Percentiles rank a stretch among this genome's conserved stretches.
These are phyloP conservation scores for Saksenaea vasiformis DNA, from an alignment of 371 early-diverging fungal genomes.

Conservation along the genomic window DNA sequence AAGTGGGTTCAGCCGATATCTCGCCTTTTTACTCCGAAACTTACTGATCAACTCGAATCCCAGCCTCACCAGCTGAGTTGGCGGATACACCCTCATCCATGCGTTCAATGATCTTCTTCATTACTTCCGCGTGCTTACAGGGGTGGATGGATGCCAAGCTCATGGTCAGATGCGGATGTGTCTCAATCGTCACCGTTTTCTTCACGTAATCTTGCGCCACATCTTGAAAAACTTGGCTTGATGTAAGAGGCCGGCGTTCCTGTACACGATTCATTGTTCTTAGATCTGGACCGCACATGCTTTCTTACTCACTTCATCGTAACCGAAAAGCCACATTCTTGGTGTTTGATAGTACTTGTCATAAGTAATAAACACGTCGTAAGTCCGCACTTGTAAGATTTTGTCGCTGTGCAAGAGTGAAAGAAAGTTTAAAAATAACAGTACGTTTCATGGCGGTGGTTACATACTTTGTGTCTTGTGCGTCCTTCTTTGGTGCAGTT, in stretches of 20 bases:
- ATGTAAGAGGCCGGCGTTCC: conserved; percentile 83
- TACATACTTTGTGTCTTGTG: conserved; percentile 17
- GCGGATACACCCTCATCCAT: conserved; percentile 52
- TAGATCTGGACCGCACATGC: not conserved
- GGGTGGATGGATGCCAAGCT: conserved; percentile 94
- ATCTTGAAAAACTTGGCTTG: conserved; percentile 91
- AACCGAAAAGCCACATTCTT: conserved; percentile 95
- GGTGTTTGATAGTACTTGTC: conserved; percentile 99
- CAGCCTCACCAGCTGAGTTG: conserved; percentile 27
- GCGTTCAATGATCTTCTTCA: conserved; percentile 92
- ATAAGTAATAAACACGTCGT: conserved; percentile 96
- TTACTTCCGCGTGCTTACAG: conserved; percentile 97
- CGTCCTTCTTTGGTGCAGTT: not conserved
- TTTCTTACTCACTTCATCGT: conserved; percentile 70
- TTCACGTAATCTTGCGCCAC: conserved; percentile 97
- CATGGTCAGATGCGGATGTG: conserved; percentile 89
- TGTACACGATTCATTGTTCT: not conserved
- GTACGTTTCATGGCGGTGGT: not conserved
- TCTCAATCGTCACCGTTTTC: conserved; percentile 97
- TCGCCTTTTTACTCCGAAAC: conserved; percentile 16
- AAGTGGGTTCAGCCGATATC: conserved; percentile 1
- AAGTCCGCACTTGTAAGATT: conserved; percentile 92
- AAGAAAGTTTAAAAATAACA: not conserved
- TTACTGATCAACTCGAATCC: conserved; percentile 91
- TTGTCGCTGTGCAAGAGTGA: conserved; percentile 62